Evolutionary conservation across 345 rosid genomes (phyloP).

Genomic region (Arabidopsis arenosa): DNA sequence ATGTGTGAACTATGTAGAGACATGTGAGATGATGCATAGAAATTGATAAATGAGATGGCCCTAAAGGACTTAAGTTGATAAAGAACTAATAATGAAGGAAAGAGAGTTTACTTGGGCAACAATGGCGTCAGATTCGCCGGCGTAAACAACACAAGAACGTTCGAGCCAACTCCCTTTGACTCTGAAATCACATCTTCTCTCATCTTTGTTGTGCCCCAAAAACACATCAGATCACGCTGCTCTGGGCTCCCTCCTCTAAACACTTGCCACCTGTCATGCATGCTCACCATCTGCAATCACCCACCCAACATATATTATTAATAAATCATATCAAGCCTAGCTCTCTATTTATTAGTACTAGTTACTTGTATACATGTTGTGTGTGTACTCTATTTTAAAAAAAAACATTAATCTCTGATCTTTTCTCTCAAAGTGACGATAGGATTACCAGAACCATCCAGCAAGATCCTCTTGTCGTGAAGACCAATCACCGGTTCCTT

Average conservation of each 20-base stretch:
- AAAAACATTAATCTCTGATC: conserved; percentile 18
- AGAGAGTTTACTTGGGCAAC: conserved; percentile 52
- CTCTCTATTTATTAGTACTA: too few relatives aligned
- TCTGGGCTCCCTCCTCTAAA: conserved; percentile 65
- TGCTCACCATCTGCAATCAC: conserved; percentile 46
- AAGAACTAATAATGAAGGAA: background rate
- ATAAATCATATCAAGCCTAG: too few relatives aligned
- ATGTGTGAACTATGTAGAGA: too few relatives aligned
- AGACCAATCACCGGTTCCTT: conserved; percentile 40
- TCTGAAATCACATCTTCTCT: conserved; percentile 54
- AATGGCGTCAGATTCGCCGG: conserved; percentile 53
- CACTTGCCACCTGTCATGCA: conserved; percentile 58
- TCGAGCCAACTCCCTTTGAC: conserved; percentile 53
- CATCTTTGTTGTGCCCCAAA: conserved; percentile 50
- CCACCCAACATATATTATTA: too few relatives aligned
- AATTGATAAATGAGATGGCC: too few relatives aligned
- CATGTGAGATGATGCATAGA: too few relatives aligned
- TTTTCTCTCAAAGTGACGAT: conserved; percentile 45
- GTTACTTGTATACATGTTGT: too few relatives aligned
- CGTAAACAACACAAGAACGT: conserved; percentile 53
- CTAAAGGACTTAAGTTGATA: too few relatives aligned
- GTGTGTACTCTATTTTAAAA: background rate
- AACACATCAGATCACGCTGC: conserved; percentile 59
- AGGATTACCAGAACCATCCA: conserved; percentile 46
- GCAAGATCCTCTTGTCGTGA: conserved; percentile 43